Evolutionary conservation across 305 asterid genomes (phyloP).

Genomic region (Lippia alba): DNA sequence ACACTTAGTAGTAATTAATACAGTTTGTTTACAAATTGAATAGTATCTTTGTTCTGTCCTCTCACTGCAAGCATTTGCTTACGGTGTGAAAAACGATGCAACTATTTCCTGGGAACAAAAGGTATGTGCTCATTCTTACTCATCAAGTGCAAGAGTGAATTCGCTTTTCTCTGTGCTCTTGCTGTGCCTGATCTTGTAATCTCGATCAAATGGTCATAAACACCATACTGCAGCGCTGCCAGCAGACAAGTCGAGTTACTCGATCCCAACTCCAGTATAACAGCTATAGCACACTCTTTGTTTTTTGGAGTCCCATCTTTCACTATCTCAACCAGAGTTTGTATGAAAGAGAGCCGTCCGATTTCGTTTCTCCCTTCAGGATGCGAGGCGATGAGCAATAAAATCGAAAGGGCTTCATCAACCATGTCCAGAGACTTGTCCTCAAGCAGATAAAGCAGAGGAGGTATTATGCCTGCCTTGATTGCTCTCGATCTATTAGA

Average conservation of each 20-base stretch:
- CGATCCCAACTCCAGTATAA: slow-evolving; percentile 57
- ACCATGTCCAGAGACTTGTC: slow-evolving; percentile 55
- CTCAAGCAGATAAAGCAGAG: slow-evolving; percentile 50
- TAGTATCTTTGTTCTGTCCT: not conserved
- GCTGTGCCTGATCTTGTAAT: slow-evolving; percentile 54
- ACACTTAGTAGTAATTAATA: not conserved
- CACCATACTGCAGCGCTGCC: slow-evolving; percentile 62
- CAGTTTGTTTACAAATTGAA: not conserved
- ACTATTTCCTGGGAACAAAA: slow-evolving; percentile 39
- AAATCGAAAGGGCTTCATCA: slow-evolving; percentile 58
- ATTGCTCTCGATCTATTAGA: slow-evolving; percentile 54
- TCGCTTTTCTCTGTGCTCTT: slow-evolving; percentile 61
- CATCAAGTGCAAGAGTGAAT: slow-evolving; percentile 55
- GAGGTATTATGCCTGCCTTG: slow-evolving; percentile 51
- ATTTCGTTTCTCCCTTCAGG: slow-evolving; percentile 54
- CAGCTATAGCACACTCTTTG: slow-evolving; percentile 61
- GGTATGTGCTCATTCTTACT: slow-evolving; percentile 64
- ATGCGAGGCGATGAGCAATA: slow-evolving; percentile 50
- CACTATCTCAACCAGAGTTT: slow-evolving; percentile 50
- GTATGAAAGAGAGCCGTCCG: slow-evolving; percentile 44
- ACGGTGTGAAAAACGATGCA: not conserved
- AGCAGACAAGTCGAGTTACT: slow-evolving; percentile 46
- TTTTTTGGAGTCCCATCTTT: slow-evolving; percentile 58
- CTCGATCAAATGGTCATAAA: slow-evolving; percentile 55
- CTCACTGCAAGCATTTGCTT: slow-evolving; percentile 23